These are phyloP conservation scores for Samsoniella hepiali DNA, from an alignment of 2,329 filamentous ascomycete species.

Conservation along the genomic window DNA sequence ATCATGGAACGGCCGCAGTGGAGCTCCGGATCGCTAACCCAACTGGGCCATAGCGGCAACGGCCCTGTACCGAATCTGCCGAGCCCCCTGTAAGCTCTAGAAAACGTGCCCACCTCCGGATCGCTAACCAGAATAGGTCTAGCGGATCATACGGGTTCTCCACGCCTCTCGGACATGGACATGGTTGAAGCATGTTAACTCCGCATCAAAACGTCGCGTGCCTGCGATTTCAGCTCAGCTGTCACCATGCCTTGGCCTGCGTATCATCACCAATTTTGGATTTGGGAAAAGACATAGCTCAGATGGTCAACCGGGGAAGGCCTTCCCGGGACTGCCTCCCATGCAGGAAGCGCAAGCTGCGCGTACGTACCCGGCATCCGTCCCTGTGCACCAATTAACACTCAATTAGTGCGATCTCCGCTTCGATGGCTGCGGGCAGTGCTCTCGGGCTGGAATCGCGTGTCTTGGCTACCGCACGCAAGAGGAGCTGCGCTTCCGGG, in stretches of 20 bases:
- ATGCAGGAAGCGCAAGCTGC: constrained; percentile 27
- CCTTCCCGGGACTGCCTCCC: constrained; percentile 26
- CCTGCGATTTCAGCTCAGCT: neutral
- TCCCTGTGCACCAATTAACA: neutral
- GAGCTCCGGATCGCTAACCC: constrained; percentile 19
- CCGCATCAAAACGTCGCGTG: neutral
- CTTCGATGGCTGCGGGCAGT: constrained; percentile 25
- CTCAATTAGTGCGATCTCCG: constrained; percentile 24
- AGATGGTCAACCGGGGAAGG: constrained; percentile 26
- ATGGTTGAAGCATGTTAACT: neutral
- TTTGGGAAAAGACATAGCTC: neutral
- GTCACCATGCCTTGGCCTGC: neutral
- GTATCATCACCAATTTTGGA: neutral
- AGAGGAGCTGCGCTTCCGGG: constrained; percentile 25
- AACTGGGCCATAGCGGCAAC: neutral
- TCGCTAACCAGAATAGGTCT: neutral
- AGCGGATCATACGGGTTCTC: neutral
- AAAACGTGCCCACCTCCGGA: neutral
- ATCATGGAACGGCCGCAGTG: neutral
- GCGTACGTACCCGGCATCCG: constrained; percentile 15
- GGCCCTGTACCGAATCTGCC: neutral
- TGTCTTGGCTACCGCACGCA: constrained; percentile 28
- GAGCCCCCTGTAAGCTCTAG: neutral
- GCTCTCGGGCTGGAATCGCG: constrained; percentile 23
- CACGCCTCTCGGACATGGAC: neutral